Base-by-base conservation (phyloP, 2,329 filamentous ascomycete genomes). In the Exophiala viscosa region DNA sequence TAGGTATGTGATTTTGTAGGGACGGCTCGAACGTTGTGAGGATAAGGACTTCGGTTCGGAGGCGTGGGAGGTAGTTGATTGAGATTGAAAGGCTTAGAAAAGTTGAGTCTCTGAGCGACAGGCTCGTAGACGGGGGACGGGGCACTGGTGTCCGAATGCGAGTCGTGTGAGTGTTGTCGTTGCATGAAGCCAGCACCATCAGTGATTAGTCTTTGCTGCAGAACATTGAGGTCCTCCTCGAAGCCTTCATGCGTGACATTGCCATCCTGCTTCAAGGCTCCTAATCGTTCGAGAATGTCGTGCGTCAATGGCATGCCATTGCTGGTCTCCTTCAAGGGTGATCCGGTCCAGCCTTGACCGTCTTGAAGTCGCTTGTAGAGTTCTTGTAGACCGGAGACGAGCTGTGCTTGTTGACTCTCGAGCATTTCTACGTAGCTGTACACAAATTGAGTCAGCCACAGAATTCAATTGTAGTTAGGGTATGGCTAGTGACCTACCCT, bases 341-440 rank as follows among this genome's bases (percentile, higher is more conserved):
- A 67, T 33, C 81, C 81, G 9, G 73, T 73, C 82, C 82, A 85
- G 38, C 73, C 73, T 57, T 81, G 73, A 39, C 77, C 77, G 36
- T 72, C 72, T 31, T 73, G 69, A 31, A 77, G 64, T 47, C 78
- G 74, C 57, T 72, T 75, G 66, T 85, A 85, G 41, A 84, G 70
- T 65, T 83, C 79, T 64, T 82, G 80, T 5, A 85, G 73, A 39
- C 80, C 82, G 48, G 78, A 70, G 28, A 85, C 81, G 4, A 85
- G 73, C 69, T 83, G 82, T 15, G 71, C 67, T 66, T 85, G 82
- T 71, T 85, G 82, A 63, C 83, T 81, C 63, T 85, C 82, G 45
- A 85, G 76, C 80, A 84, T 83, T 66, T 85, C 82, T 28, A 85
- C 81, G 57, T 83, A 83, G 59, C 80, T 83, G 51, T 23, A 48